phyloP scores from a whole-genome alignment of 208 protist genomes.

The Herpetomonas samuelpessoai region DNA sequence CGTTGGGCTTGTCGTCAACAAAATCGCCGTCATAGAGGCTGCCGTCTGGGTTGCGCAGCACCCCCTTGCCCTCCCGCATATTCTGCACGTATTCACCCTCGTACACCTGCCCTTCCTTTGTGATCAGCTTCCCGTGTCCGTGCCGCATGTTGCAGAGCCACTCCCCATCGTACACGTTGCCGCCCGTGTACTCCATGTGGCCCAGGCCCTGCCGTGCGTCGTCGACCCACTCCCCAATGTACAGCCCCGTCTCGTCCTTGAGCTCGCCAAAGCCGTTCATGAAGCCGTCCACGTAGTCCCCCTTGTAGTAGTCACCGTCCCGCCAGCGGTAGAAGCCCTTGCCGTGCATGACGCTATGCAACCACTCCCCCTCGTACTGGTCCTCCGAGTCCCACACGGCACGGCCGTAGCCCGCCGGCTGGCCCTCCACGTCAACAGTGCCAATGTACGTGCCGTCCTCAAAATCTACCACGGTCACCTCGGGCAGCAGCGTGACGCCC shows the following conservation, averaged over 20 bases:
- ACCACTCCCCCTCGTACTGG: conserved; percentile 79
- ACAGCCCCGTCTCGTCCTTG: conserved; percentile 72
- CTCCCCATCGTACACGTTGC: conserved; percentile 84
- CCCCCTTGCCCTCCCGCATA: conserved; percentile 73
- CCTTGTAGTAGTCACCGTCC: conserved; percentile 73
- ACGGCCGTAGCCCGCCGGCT: conserved; percentile 74
- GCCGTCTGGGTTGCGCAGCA: conserved; percentile 67
- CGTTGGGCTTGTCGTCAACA: conserved; percentile 60
- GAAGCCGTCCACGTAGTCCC: conserved; percentile 53
- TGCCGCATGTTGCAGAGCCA: conserved; percentile 84
- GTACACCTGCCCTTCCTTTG: conserved; percentile 38
- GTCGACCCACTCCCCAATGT: conserved; percentile 82
- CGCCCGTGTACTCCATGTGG: conserved; percentile 69
- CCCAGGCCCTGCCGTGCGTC: conserved; percentile 82
- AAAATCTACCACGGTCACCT: conserved; percentile 58
- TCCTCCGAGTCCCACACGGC: conserved; percentile 79
- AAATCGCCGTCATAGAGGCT: conserved; percentile 88
- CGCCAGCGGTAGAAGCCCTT: conserved; percentile 76
- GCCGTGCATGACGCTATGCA: conserved; percentile 68
- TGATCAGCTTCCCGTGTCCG: conserved; percentile 75
- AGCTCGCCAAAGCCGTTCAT: conserved; percentile 80
- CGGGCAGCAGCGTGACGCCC: conserved; percentile 34
- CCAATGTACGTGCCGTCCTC: conserved; percentile 79
- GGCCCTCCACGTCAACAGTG: conserved; percentile 61
- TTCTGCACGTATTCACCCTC: conserved; percentile 75